Base-by-base conservation (phyloP, 345 rosid species). In the Camelina hispida region DNA sequence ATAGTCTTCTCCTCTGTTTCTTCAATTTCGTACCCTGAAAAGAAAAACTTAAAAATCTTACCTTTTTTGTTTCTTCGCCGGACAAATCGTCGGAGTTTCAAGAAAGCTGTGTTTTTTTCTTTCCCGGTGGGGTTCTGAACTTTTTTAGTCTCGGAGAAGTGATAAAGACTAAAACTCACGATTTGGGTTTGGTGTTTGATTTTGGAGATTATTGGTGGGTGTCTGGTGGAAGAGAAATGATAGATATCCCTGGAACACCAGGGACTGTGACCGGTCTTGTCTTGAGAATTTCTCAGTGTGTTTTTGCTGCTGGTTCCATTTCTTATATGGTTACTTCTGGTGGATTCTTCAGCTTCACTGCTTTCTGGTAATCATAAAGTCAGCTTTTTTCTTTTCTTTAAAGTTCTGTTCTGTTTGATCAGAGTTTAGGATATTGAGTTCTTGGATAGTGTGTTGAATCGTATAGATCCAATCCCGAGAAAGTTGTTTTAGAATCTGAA, bases 181-280 rank as follows among this genome's bases (percentile, higher is more conserved):
- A 75, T 18, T 55, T 13, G 64, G 76, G 62, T 51, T 11, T 51
- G 7, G 43, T 50, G 28, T 59, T 59, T 38, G 53, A 73, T 14
- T 18, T 64, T 54, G 37, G 8, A 51, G 65, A 18, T 54, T 79
- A 2, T 62, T 25, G 30, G 30, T n/a, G 14, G 9, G 42, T 3
- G 17, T 47, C 5, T 34, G 11, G 16, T 47, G 47, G 59, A 25
- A 71, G 48, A 42, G 81, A 78, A 52, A 91, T 93, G 96, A 89
- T 75, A 89, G 87, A 85, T 80, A 85, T 91, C 80, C 85, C 90
- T 48, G 96, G 96, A 61, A 84, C 90, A 46, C 97, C 97, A 2
- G 96, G 97, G 78, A 91, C 96, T 46, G 59, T 83, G 80, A 87
- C 92, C 40, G 88, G 83, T 53, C 80, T 91, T 28, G 71, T 69